Conservation (phyloP, 2,329 filamentous ascomycete species). For the Pseudomassariella vexata region DNA sequence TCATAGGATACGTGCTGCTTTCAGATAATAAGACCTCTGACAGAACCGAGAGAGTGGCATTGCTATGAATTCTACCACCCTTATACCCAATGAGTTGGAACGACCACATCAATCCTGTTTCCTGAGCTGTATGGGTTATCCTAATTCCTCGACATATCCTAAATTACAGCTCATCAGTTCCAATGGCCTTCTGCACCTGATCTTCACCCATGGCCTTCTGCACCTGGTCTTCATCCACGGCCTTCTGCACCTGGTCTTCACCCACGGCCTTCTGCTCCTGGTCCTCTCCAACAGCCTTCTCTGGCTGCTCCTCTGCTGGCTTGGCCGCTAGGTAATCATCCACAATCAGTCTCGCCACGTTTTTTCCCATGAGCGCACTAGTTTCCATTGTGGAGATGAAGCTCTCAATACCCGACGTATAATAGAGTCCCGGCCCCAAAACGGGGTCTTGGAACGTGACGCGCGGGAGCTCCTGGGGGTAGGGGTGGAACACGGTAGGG, state of each 20-base stretch:
- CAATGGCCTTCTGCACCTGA: too few relatives aligned
- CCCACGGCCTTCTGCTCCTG: constrained; percentile 1
- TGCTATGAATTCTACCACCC: too few relatives aligned
- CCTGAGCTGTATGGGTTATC: too few relatives aligned
- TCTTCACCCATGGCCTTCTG: too few relatives aligned
- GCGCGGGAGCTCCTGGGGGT: constrained; percentile 78
- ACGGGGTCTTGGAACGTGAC: constrained; percentile 80
- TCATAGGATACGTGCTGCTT: too few relatives aligned
- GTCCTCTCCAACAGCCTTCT: too few relatives aligned
- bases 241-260: neutral
- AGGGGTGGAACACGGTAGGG: constrained; percentile 74
- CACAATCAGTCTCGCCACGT: constrained; percentile 67
- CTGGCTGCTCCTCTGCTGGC: neutral
- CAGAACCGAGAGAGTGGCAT: too few relatives aligned
- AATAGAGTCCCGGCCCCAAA: constrained; percentile 62
- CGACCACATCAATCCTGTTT: too few relatives aligned
- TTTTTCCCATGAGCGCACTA: constrained; percentile 83
- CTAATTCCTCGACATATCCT: too few relatives aligned
- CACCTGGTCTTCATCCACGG: neutral
- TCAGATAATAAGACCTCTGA: too few relatives aligned
- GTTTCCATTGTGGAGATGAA: constrained; percentile 99
- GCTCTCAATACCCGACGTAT: constrained; percentile 74
- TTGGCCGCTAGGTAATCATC: constrained; percentile 41
- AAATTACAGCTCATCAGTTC: too few relatives aligned
- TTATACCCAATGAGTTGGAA: too few relatives aligned